These are phyloP conservation scores for Cyclostephanos invisitatus DNA, from an alignment of 108 stramenopile species.

Conservation along the genomic window DNA sequence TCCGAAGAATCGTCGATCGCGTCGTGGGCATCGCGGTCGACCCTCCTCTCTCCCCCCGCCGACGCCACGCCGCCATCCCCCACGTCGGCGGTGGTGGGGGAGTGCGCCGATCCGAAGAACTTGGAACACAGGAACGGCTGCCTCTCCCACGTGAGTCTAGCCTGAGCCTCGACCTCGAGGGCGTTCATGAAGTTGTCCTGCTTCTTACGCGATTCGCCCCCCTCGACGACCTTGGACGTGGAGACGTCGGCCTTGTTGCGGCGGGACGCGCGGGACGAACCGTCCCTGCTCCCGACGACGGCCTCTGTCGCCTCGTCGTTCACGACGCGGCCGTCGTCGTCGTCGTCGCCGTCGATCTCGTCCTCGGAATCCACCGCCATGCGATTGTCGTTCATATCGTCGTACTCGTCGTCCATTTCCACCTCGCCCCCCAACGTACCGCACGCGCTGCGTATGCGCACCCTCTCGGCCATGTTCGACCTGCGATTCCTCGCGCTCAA, in stretches of 20 bases:
- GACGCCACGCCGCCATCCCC: neutral
- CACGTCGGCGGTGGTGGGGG: slow-evolving; percentile 14
- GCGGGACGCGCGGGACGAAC: slow-evolving; percentile 26
- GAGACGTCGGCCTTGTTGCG: slow-evolving; percentile 40
- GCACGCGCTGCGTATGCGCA: slow-evolving; percentile 69
- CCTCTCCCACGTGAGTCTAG: slow-evolving; percentile 85
- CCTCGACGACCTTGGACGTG: slow-evolving; percentile 21
- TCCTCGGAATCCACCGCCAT: slow-evolving; percentile 40
- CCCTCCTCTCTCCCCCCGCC: neutral
- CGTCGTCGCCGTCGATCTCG: slow-evolving; percentile 38
- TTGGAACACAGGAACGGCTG: slow-evolving; percentile 63
- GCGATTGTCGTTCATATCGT: slow-evolving; percentile 17
- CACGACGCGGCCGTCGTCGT: slow-evolving; percentile 16
- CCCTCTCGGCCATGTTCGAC: slow-evolving; percentile 64
- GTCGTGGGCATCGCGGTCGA: neutral
- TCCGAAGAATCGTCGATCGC: neutral
- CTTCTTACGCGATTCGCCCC: neutral
- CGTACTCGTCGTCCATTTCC: slow-evolving; percentile 17
- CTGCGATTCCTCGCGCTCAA: slow-evolving; percentile 49
- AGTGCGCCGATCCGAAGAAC: slow-evolving; percentile 71
- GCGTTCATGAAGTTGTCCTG: slow-evolving; percentile 91
- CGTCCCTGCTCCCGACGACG: neutral
- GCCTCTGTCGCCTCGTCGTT: slow-evolving; percentile 53
- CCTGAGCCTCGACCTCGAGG: slow-evolving; percentile 91
- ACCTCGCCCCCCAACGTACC: slow-evolving; percentile 33